A percentile compares a stretch with the other conserved stretches of the same genome.
phyloP scores from a whole-genome alignment of 2,329 filamentous ascomycete genomes.

The Fusarium kyushuense region DNA sequence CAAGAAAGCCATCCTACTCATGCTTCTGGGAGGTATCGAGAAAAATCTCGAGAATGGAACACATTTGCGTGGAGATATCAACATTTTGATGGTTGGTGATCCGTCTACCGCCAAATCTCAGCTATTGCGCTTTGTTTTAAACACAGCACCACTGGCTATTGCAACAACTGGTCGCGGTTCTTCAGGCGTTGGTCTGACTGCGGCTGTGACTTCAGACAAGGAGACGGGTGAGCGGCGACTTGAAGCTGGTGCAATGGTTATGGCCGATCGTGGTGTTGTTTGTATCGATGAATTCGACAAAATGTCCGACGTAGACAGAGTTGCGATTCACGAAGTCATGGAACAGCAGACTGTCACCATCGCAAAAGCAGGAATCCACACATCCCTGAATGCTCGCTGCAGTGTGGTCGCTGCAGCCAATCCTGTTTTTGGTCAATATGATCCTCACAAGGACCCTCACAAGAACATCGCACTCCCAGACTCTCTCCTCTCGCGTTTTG shows the following conservation, averaged over 20 bases:
- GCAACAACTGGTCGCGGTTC: constrained; percentile 97
- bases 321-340: constrained; percentile 99
- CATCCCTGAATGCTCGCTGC: constrained; percentile 94
- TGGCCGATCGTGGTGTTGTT: constrained; percentile 95
- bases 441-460: constrained; percentile 98
- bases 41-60: constrained; percentile 99
- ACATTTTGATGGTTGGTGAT: constrained; percentile 99
- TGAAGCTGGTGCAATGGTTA: constrained; percentile 98
- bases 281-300: constrained; percentile 99
- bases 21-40: constrained; percentile 95
- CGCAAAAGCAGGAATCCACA: constrained; percentile 98
- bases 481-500: constrained; percentile 96
- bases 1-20: constrained; percentile 95
- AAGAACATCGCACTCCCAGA: constrained; percentile 98
- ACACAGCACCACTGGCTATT: constrained; percentile 95
- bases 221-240: constrained; percentile 95
- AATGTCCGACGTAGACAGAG: constrained; percentile 98
- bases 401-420: constrained; percentile 97
- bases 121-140: constrained; percentile 93
- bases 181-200: constrained; percentile 96
- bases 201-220: constrained; percentile 95
- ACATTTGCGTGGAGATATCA: constrained; percentile 97
- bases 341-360: constrained; percentile 99
- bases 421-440: constrained; percentile 97
- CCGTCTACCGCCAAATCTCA: constrained; percentile 99